These are phyloP conservation scores for Leishmania turanica DNA, from an alignment of 208 protist genomes.

Conservation along the genomic window DNA sequence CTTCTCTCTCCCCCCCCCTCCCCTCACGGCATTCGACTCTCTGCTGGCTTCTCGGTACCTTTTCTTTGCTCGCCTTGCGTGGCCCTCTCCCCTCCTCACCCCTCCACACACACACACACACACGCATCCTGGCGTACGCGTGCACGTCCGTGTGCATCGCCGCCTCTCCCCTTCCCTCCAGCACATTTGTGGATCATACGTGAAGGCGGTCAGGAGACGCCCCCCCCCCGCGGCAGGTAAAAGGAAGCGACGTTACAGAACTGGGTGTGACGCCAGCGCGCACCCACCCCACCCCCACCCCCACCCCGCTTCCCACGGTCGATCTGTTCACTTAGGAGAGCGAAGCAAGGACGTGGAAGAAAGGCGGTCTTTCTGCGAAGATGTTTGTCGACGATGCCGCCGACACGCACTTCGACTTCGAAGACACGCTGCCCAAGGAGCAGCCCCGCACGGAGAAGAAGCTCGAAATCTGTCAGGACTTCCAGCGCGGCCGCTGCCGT, in stretches of 20 bases:
- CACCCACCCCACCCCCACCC: neutral
- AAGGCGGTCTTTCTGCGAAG: neutral
- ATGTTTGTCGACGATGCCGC: slow-evolving; percentile 79
- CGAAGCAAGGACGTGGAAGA: neutral
- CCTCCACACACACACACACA: neutral
- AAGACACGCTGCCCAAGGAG: slow-evolving; percentile 71
- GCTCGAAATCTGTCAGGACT: slow-evolving; percentile 93
- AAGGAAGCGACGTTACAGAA: neutral
- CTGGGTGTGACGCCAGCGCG: neutral
- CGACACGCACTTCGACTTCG: slow-evolving; percentile 72
- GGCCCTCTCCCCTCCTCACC: neutral
- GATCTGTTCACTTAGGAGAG: neutral
- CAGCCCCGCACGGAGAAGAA: slow-evolving; percentile 79
- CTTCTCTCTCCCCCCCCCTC: neutral
- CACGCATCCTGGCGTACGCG: neutral
- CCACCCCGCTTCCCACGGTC: neutral
- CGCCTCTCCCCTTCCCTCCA: neutral
- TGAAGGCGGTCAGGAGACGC: neutral
- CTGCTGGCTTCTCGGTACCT: neutral
- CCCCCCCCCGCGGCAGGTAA: neutral
- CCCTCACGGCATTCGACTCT: neutral
- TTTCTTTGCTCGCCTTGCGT: neutral
- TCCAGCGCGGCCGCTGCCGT: slow-evolving; percentile 94
- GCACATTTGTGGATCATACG: neutral
- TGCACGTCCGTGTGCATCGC: neutral